These are phyloP conservation scores for Dactylellina sp. DNA, from an alignment of 2,329 filamentous ascomycete species.

Conservation along the genomic window DNA sequence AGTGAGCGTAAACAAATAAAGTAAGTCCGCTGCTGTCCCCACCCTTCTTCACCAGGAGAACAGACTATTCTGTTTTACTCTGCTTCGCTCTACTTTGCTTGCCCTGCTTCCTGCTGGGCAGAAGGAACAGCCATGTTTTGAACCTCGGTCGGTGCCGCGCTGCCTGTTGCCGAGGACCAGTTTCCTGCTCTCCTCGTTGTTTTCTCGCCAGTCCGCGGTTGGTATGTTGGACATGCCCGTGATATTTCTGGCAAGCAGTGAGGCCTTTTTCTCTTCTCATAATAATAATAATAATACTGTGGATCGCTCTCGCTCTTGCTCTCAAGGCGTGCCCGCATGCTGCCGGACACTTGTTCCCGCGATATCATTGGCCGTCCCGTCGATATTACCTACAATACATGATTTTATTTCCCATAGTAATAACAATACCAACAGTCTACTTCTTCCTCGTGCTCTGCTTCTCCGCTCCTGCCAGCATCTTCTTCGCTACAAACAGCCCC, in stretches of 20 bases:
- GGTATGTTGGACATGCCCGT: background rate
- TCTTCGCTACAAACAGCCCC: slow-evolving; percentile 82
- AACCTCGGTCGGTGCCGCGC: slow-evolving; percentile 56
- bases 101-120: no score
- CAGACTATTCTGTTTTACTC: no score
- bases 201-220: background rate
- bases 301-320: no score
- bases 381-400: no score
- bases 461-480: slow-evolving; percentile 85
- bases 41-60: slow-evolving; percentile 15
- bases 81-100: no score
- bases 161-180: slow-evolving; percentile 20
- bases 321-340: slow-evolving; percentile 16
- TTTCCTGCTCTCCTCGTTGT: background rate
- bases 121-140: slow-evolving; percentile 27
- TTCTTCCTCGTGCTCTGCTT: slow-evolving; percentile 84
- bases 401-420: no score
- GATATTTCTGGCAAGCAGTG: no score
- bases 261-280: background rate
- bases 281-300: slow-evolving; percentile 12
- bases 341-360: slow-evolving; percentile 30
- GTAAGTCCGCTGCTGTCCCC: slow-evolving; percentile 29
- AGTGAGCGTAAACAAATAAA: slow-evolving; percentile 56
- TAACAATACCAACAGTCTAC: no score
- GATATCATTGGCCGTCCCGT: slow-evolving; percentile 33